Base-by-base conservation (phyloP, 2,329 filamentous ascomycete genomes). In the Alternaria incomplexa region DNA sequence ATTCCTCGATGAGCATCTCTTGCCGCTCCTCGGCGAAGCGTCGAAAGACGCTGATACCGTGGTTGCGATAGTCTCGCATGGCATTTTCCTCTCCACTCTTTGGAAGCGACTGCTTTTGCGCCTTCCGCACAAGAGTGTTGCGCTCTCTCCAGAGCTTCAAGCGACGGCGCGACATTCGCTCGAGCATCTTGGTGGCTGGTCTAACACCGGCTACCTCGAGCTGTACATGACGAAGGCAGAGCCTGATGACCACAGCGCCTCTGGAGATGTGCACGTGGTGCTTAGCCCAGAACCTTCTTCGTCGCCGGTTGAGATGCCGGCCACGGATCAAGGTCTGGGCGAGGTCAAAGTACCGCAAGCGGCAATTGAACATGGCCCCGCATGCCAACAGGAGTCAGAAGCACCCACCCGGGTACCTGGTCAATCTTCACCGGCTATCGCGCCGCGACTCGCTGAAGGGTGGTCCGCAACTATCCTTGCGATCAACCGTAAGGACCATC, bases 1-100 rank as follows among this genome's bases (percentile, higher is more conserved):
- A 0, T 97, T 97, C 69, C 79, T 97, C 22, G 83, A 89, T 59
- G 77, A 83, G 9, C 83, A 91, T 72, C 80, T 97, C 1, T 68
- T 87, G 6, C 89, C 89, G 10, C 63, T 91, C 5, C 62, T 90
- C 15, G 67, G 82, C 11, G 67, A 78, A 11, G 67, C 76, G 0
- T 63, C 67, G 3, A 53, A 67, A 7, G 54, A 61, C 6, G 26
- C 62, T 15, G 77, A 83, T 11, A 72, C 77, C 7, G 81, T 83
- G 3, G 81, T 93, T 12, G 89, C 88, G 1, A 81, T 97, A 13
- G 91, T 97, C 4, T 91, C 93, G 2, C 94, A 97, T 73, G 93
- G 94, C 15, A 90, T 97, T 64, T 88, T 97, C 44, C 85, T 97
- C 3, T 88, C 88, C 3, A 85, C 88, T 30, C 79, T 97, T 0